Base-by-base conservation (phyloP, 2,329 filamentous ascomycete species). In the Teratosphaeriaceae sp. region DNA sequence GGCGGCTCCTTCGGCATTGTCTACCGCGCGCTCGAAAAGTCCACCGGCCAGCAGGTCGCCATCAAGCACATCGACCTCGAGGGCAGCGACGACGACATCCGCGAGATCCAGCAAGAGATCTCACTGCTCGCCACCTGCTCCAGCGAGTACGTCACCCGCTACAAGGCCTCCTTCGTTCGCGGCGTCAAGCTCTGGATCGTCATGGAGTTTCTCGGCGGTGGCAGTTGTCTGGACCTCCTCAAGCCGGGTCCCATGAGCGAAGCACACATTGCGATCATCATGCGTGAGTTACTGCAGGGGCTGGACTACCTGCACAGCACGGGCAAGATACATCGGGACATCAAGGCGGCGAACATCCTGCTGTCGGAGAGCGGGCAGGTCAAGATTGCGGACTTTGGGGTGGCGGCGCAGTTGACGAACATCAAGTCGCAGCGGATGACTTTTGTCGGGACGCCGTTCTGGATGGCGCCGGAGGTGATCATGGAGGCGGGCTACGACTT, bases 41-140 rank as follows among this genome's bases (percentile, higher is more conserved):
- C 80, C 21, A 96, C 90, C 1, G 90, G 90, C 51, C 88, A 96
- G 58, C 84, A 89, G 30, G 92, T 97, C 42, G 92, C 92, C 23
- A 92, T 98, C 66, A 98, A 98, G 69, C 64, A 97, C 88, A 97
- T 98, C 65, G 92, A 98, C 65, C 86, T 98, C 61, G 92, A 98
- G 69, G 94, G 90, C 45, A 97, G 88, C 72, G 90, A 94, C 66
- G 92, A 98, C 69, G 92, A 98, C 63, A 95, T 98, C 46, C 85
- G 89, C 65, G 92, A 98, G 63, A 97, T 98, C 45, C 90, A 98
- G 59, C 88, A 94, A 61, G 92, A 98, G 64, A 97, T 98, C 54
- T 85, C 88, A 2, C 85, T 98, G 24, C 75, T 98, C 48, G 92
- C 89, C 67, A 96, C 92, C 41, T 98, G 92, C 71, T 85, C 85